A percentile compares a stretch with the other conserved stretches of the same genome.
These are phyloP conservation scores for Talaromyces verruculosus DNA, from an alignment of 2,329 filamentous ascomycete genomes.

Conservation along the genomic window DNA sequence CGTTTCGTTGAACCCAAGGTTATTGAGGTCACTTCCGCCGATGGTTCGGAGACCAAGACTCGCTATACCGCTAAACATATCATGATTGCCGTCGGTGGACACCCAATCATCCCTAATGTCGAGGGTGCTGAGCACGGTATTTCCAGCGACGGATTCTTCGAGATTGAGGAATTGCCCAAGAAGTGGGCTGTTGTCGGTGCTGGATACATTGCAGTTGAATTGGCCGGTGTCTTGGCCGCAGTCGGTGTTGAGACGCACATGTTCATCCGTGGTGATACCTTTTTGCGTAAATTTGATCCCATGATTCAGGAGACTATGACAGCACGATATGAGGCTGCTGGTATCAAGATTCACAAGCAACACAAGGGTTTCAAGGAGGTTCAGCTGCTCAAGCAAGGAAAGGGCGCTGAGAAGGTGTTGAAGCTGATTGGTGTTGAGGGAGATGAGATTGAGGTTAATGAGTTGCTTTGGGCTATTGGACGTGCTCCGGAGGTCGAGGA, in stretches of 20 bases:
- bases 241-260: conserved; percentile 53
- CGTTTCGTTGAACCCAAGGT: conserved; percentile 47
- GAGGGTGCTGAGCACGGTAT: conserved; percentile 52
- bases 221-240: conserved; percentile 53
- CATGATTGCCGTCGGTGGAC: conserved; percentile 50
- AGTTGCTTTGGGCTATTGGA: conserved; percentile 54
- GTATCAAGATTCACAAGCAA: conserved; percentile 50
- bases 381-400: conserved; percentile 46
- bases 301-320: conserved; percentile 56
- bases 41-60: conserved; percentile 42
- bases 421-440: conserved; percentile 47
- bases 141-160: conserved; percentile 54
- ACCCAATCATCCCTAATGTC: conserved; percentile 45
- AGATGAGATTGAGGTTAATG: conserved; percentile 48
- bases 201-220: conserved; percentile 54
- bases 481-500: conserved; percentile 47
- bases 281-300: conserved; percentile 54
- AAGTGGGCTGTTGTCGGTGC: conserved; percentile 54
- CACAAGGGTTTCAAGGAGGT: conserved; percentile 51
- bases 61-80: conserved; percentile 50
- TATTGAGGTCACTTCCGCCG: conserved; percentile 43
- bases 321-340: conserved; percentile 50
- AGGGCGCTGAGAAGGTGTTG: conserved; percentile 49
- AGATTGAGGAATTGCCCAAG: conserved; percentile 51
- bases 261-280: conserved; percentile 51